Conservation (phyloP, 148 eudicot species). For the Diospyros lotus region DNA sequence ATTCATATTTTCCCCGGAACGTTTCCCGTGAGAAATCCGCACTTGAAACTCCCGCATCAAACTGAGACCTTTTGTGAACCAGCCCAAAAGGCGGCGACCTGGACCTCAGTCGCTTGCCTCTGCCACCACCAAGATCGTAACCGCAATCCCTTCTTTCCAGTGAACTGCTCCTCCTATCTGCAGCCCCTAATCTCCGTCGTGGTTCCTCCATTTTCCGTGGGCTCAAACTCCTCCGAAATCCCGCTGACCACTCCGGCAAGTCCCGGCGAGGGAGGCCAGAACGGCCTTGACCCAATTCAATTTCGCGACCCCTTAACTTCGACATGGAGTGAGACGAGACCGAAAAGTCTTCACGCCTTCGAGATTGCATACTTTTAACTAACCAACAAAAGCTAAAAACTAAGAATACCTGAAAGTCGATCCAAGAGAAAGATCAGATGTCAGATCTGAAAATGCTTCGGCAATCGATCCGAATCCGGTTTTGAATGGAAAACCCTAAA, state of each 20-base stretch:
- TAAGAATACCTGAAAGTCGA: neutral
- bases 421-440: too few species aligned
- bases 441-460: neutral
- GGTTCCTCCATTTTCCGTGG: constrained; percentile 4
- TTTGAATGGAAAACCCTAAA: neutral
- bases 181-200: neutral
- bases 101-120: constrained; percentile 4
- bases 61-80: constrained; percentile 6
- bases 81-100: constrained; percentile 16
- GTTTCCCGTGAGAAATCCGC: neutral
- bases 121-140: constrained; percentile 9
- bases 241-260: neutral
- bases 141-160: constrained; percentile 17
- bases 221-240: constrained; percentile 17
- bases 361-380: neutral
- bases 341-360: constrained; percentile 15
- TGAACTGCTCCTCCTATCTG: constrained; percentile 14
- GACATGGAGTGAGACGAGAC: neutral
- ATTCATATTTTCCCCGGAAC: constrained; percentile 11
- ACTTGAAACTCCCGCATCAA: constrained; percentile 10
- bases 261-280: neutral
- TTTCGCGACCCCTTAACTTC: constrained; percentile 8
- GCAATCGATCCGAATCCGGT: neutral
- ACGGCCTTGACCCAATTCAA: constrained; percentile 3
- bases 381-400: neutral